phyloP scores from a whole-genome alignment of 2,329 filamentous ascomycete genomes.

The Colletotrichum euphorbiae region DNA sequence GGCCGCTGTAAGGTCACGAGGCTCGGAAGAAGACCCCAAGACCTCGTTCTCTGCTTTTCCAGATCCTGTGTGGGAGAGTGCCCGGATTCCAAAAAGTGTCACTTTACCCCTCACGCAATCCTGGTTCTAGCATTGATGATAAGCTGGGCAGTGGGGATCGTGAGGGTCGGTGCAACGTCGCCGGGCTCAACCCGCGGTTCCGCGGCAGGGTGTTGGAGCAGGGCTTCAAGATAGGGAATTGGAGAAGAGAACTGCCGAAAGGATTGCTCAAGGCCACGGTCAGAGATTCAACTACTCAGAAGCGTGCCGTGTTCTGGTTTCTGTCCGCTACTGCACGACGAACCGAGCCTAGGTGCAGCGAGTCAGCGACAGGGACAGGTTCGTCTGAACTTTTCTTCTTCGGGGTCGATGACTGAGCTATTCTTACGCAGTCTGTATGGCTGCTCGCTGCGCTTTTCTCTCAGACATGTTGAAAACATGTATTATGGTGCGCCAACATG shows the following conservation, averaged over 20 bases:
- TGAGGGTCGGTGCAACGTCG: slow-evolving; percentile 15
- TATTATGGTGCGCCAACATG: background rate
- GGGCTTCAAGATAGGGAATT: background rate
- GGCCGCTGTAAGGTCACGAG: background rate
- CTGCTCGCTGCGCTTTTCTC: background rate
- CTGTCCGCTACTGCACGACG: slow-evolving; percentile 25
- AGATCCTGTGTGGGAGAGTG: background rate
- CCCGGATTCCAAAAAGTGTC: background rate
- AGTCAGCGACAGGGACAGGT: slow-evolving; percentile 13
- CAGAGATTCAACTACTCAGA: no score
- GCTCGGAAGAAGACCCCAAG: no score
- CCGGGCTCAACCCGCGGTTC: slow-evolving; percentile 17
- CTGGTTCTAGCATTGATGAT: slow-evolving; percentile 3
- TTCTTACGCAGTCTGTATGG: background rate
- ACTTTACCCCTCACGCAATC: slow-evolving; percentile 23
- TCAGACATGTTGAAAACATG: background rate
- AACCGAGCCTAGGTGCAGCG: slow-evolving; percentile 36
- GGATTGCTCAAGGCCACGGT: no score
- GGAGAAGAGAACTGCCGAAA: background rate
- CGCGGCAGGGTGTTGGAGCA: slow-evolving; percentile 8
- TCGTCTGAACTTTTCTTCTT: slow-evolving; percentile 28
- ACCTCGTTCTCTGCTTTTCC: background rate
- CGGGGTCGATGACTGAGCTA: background rate
- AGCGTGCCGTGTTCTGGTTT: slow-evolving; percentile 26
- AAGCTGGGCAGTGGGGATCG: slow-evolving; percentile 19